These are phyloP conservation scores for Sporothrix humicola DNA, from an alignment of 2,329 filamentous ascomycete genomes.

Conservation along the genomic window DNA sequence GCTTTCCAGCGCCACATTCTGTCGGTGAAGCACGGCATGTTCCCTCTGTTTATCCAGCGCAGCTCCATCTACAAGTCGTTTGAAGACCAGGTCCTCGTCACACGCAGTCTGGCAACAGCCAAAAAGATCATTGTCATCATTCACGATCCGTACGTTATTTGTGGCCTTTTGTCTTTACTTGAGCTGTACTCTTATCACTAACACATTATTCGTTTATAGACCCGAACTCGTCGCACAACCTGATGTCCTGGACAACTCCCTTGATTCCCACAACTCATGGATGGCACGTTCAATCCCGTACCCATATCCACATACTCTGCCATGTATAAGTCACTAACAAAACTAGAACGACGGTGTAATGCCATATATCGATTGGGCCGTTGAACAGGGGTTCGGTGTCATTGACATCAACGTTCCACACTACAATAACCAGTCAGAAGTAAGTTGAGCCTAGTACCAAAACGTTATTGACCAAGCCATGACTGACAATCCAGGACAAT, in stretches of 20 bases:
- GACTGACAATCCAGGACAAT: conserved; percentile 47
- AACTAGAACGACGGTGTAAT: conserved; percentile 77
- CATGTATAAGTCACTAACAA: conserved; percentile 32
- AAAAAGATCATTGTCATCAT: conserved; percentile 81
- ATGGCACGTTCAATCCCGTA: conserved; percentile 63
- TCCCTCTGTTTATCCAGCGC: conserved; percentile 78
- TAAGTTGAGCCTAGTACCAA: conserved; percentile 41
- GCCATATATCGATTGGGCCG: conserved; percentile 84
- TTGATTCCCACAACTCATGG: conserved; percentile 86
- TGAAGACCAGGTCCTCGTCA: conserved; percentile 84
- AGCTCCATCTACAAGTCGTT: conserved; percentile 76
- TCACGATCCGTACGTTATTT: conserved; percentile 76
- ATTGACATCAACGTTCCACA: conserved; percentile 92
- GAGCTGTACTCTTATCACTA: conserved; percentile 28
- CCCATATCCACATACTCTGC: not conserved
- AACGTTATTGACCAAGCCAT: too few species aligned
- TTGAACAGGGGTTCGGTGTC: conserved; percentile 76
- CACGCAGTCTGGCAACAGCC: conserved; percentile 69
- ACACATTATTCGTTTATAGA: conserved; percentile 47
- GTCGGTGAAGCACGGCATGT: conserved; percentile 76
- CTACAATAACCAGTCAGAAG: conserved; percentile 69
- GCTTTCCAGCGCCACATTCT: conserved; percentile 75
- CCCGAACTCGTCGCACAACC: conserved; percentile 72
- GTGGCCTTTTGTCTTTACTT: not conserved
- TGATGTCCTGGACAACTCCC: conserved; percentile 70